Evolutionary conservation across 192 early-diverging fungal genomes (phyloP).

Genomic region (Backusella liffmaniae): DNA sequence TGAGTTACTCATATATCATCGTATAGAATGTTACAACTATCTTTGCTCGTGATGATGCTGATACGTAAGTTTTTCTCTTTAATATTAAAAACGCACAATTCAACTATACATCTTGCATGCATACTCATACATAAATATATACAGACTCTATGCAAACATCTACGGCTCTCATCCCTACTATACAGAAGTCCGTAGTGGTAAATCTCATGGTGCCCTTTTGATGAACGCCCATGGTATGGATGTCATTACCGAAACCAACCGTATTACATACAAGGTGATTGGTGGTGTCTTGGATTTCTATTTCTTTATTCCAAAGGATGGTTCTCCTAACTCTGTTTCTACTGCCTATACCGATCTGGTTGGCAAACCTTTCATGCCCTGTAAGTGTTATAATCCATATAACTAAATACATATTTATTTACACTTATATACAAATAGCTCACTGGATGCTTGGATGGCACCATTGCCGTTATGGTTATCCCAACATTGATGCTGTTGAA

Average conservation of each 20-base stretch:
- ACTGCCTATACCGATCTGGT: constrained; percentile 63
- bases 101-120: background rate
- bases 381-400: constrained; percentile 15
- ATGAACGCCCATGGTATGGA: constrained; percentile 73
- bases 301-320: constrained; percentile 50
- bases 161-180: constrained; percentile 68
- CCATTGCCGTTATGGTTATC: constrained; percentile 49
- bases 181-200: constrained; percentile 56
- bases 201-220: constrained; percentile 53
- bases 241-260: constrained; percentile 37
- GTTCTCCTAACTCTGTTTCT: constrained; percentile 38
- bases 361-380: constrained; percentile 59
- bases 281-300: constrained; percentile 68
- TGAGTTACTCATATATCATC: background rate
- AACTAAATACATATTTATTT: background rate
- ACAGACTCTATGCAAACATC: constrained; percentile 43
- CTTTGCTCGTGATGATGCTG: background rate
- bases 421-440: constrained; percentile 20
- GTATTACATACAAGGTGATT: constrained; percentile 61
- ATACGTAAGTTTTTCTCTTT: background rate
- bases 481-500: constrained; percentile 52
- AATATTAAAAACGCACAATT: background rate
- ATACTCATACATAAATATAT: background rate
- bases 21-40: constrained; percentile 13
- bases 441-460: constrained; percentile 36